Percentiles rank a stretch among this genome's conserved stretches.
These are phyloP conservation scores for Knufia petricola DNA, from an alignment of 2,329 filamentous ascomycete genomes.

Conservation along the genomic window DNA sequence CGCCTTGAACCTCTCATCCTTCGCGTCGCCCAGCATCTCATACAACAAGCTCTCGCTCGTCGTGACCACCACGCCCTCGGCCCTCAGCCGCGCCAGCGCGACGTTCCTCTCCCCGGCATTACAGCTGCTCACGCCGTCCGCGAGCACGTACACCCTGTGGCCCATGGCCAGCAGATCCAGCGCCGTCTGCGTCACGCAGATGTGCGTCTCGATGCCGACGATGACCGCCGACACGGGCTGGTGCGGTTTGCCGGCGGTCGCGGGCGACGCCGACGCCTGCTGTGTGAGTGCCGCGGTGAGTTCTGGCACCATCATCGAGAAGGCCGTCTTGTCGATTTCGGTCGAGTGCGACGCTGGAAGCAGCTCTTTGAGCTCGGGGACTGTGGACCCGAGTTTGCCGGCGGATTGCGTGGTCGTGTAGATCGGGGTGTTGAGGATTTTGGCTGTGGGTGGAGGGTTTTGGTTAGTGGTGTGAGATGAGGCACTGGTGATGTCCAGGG, in stretches of 20 bases:
- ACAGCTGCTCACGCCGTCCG: conserved; percentile 81
- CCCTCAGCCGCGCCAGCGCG: conserved; percentile 64
- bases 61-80: conserved; percentile 68
- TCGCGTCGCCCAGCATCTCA: conserved; percentile 78
- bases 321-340: conserved; percentile 74
- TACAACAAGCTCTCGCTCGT: conserved; percentile 85
- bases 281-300: conserved; percentile 31
- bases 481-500: too few relatives aligned
- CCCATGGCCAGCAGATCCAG: conserved; percentile 67
- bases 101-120: conserved; percentile 72
- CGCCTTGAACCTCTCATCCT: conserved; percentile 57
- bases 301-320: conserved; percentile 69
- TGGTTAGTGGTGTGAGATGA: too few relatives aligned
- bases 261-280: conserved; percentile 18
- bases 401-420: conserved; percentile 80
- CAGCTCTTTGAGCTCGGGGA: conserved; percentile 57
- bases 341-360: conserved; percentile 42
- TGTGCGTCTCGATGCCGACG: conserved; percentile 86
- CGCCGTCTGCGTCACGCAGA: conserved; percentile 88
- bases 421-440: conserved; percentile 63
- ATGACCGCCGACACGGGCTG: conserved; percentile 56
- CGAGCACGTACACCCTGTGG: conserved; percentile 75
- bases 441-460: conserved; percentile 30
- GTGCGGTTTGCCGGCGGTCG: conserved; percentile 26
- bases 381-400: conserved; percentile 67